These are phyloP conservation scores for Canavalia gladiata DNA, from an alignment of 306 rosid genomes.

Conservation along the genomic window DNA sequence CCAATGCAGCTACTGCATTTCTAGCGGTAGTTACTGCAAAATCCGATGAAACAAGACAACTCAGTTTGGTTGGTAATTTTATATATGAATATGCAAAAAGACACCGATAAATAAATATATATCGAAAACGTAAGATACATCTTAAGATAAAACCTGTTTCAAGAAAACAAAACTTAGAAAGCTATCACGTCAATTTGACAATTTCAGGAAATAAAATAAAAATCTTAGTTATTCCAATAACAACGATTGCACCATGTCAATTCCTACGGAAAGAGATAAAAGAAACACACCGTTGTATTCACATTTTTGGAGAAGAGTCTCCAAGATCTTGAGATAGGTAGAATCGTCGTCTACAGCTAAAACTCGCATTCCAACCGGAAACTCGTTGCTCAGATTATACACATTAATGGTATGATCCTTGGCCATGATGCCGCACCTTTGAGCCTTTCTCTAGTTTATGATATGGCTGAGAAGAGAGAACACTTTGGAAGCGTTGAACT, in stretches of 20 bases:
- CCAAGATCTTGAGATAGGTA: slow-evolving; percentile 81
- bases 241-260: neutral
- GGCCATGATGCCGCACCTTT: slow-evolving; percentile 28
- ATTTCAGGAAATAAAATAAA: neutral
- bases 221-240: neutral
- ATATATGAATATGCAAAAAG: neutral
- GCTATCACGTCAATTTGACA: neutral
- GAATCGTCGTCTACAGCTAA: slow-evolving; percentile 96
- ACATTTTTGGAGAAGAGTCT: slow-evolving; percentile 78
- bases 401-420: slow-evolving; percentile 50
- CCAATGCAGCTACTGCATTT: slow-evolving; percentile 75
- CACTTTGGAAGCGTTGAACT: too few relatives aligned
- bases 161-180: slow-evolving; percentile 11
- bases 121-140: neutral
- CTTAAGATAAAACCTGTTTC: slow-evolving; percentile 1
- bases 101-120: neutral
- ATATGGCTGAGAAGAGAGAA: too few relatives aligned
- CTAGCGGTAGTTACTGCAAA: slow-evolving; percentile 81
- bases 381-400: slow-evolving; percentile 57
- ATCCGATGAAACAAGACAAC: neutral
- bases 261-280: neutral
- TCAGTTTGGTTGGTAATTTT: too few relatives aligned
- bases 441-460: too few relatives aligned
- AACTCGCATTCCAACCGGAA: slow-evolving; percentile 94
- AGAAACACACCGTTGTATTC: slow-evolving; percentile 76